Percentiles rank a stretch among this genome's conserved stretches.
Conservation (phyloP, 2,329 filamentous ascomycete genomes). For the Fusarium dimerum region DNA sequence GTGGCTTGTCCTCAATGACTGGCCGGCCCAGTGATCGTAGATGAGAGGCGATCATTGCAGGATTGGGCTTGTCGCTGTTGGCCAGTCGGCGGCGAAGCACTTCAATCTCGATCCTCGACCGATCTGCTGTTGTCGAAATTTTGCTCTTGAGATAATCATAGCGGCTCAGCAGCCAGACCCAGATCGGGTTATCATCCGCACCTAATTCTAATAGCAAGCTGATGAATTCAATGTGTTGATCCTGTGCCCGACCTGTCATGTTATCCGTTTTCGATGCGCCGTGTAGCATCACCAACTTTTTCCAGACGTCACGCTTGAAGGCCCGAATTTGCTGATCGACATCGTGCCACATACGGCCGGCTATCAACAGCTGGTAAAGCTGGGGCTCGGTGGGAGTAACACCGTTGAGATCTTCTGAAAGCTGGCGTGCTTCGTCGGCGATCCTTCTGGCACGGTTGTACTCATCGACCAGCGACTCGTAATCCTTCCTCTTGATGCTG, state of each 20-base stretch:
- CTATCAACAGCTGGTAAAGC: constrained; percentile 82
- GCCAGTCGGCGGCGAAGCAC: constrained; percentile 81
- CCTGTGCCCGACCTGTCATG: constrained; percentile 60
- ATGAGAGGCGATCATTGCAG: constrained; percentile 71
- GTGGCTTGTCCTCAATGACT: constrained; percentile 58
- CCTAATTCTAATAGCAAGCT: constrained; percentile 87
- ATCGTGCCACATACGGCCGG: constrained; percentile 93
- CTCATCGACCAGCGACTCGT: constrained; percentile 83
- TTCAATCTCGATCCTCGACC: constrained; percentile 90
- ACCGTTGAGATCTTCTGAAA: constrained; percentile 59
- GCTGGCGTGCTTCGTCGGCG: constrained; percentile 72
- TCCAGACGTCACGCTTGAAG: constrained; percentile 91
- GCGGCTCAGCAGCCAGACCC: constrained; percentile 89
- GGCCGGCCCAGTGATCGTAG: constrained; percentile 73
- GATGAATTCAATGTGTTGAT: constrained; percentile 90
- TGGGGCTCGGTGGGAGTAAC: constrained; percentile 72
- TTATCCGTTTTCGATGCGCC: constrained; percentile 52
- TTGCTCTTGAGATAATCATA: constrained; percentile 88
- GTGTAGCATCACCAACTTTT: constrained; percentile 71
- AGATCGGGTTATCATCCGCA: constrained; percentile 94
- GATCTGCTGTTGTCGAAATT: constrained; percentile 77
- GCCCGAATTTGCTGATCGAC: constrained; percentile 82
- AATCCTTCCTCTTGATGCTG: constrained; percentile 87
- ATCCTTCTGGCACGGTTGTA: constrained; percentile 82
- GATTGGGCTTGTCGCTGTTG: constrained; percentile 68